Base-by-base conservation (phyloP, 352 stramenopile genomes). In the Pythium monospermum region DNA sequence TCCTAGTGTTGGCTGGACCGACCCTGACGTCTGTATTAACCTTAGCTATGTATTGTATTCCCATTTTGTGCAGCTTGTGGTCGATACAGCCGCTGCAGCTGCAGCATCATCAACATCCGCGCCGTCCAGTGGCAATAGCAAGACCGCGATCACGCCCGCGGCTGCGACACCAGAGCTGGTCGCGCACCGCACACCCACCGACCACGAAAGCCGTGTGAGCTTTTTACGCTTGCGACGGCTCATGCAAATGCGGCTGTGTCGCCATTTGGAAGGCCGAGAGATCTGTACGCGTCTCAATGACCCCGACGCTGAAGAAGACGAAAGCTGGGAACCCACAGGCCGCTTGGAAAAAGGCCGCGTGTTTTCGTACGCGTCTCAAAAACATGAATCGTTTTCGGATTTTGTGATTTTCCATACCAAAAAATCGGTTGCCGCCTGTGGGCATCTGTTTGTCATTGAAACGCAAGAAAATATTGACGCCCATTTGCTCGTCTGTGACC, bases 191-290 rank as follows among this genome's bases (percentile, higher is more conserved):
- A 55, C 31, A 6, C 46, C 46, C 8, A 57, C 57, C 45, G 68
- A 75, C 28, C 55, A 67, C 1, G 37, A 57, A 7, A 49, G 64
- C 28, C 62, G 50, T 3, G 48, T 79, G 7, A 57, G 63, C 26
- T 75, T 78, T 55, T 46, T 92, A 31, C 77, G 69, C 7, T 54
- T 90, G 40, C 76, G 81, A 10, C 71, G 81, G 3, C 55, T 90
- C 13, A 82, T 92, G 31, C 78, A 90, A 56, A 82, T 76, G 42
- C 66, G 67, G 1, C 52, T 90, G 27, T 91, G 80, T 35, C 59
- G 52, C 12, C 78, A 92, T 45, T 52, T 92, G n/a, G 73, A 83
- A 54, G 68, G 68, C 40, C 68, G 79, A 16, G 64, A 76, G 47
- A 71, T 92, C 21, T 88, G 76, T 43, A 37, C 43, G 13, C 40